These are phyloP conservation scores for Xerocomus cyaneibrunnescens DNA, from an alignment of 1,284 basidiomycete species.

Conservation along the genomic window DNA sequence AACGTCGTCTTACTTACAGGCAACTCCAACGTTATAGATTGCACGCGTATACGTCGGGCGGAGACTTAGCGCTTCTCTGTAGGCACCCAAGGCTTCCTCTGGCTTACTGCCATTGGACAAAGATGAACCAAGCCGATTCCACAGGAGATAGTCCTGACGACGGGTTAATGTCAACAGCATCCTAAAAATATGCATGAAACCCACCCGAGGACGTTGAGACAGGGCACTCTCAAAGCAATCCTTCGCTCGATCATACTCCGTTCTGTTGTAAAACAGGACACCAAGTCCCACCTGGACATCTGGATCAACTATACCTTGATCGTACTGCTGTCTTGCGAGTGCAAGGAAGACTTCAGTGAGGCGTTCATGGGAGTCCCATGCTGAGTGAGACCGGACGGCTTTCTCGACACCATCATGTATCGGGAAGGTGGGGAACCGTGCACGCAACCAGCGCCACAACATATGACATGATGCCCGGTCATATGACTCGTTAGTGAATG, in stretches of 20 bases:
- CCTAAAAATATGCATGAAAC: slow-evolving; percentile 9
- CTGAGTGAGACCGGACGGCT: slow-evolving; percentile 56
- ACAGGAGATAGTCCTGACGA: slow-evolving; percentile 84
- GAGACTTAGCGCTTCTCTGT: slow-evolving; percentile 89
- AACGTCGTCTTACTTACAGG: slow-evolving; percentile 57
- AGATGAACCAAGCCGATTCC: slow-evolving; percentile 96
- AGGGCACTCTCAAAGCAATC: slow-evolving; percentile 93
- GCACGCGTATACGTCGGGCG: slow-evolving; percentile 97
- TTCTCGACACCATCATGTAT: slow-evolving; percentile 58
- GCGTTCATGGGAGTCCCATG: slow-evolving; percentile 85
- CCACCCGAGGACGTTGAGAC: slow-evolving; percentile 69
- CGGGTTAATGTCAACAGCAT: background rate
- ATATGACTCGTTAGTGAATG: slow-evolving; percentile 95
- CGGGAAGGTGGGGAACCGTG: slow-evolving; percentile 70
- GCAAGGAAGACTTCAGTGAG: slow-evolving; percentile 84
- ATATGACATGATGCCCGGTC: slow-evolving; percentile 88
- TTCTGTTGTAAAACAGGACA: slow-evolving; percentile 88
- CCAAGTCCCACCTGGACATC: slow-evolving; percentile 95
- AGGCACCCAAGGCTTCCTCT: slow-evolving; percentile 94
- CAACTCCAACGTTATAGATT: slow-evolving; percentile 97
- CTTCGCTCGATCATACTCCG: slow-evolving; percentile 76
- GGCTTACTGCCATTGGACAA: slow-evolving; percentile 94
- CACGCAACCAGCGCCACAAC: slow-evolving; percentile 84
- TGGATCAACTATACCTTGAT: slow-evolving; percentile 74
- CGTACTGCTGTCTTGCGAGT: slow-evolving; percentile 82